Percentiles rank a stretch among this genome's conserved stretches.
These are phyloP conservation scores for Wallemia mellicola DNA, from an alignment of 1,284 basidiomycete genomes.

Conservation along the genomic window DNA sequence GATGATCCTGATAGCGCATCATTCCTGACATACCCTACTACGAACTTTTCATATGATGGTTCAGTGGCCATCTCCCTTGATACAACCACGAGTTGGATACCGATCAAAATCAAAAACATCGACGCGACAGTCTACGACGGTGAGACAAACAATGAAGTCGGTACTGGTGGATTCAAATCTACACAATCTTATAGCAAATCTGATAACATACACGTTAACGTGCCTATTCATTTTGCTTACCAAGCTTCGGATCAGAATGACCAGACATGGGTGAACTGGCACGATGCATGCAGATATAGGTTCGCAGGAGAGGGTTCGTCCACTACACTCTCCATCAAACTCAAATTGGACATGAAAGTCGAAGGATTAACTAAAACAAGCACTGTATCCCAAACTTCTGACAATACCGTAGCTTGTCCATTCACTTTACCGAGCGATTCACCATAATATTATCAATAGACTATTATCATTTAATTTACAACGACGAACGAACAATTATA, in stretches of 20 bases:
- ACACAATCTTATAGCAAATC: neutral
- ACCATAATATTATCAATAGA: neutral
- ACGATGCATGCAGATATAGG: neutral
- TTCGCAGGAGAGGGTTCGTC: neutral
- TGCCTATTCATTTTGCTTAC: neutral
- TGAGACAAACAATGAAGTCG: neutral
- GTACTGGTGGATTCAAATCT: neutral
- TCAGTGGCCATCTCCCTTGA: neutral
- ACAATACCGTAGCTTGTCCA: neutral
- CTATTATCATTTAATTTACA: too few relatives aligned
- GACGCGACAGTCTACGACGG: neutral
- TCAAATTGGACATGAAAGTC: neutral
- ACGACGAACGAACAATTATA: too few relatives aligned
- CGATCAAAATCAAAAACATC: neutral
- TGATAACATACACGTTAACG: neutral
- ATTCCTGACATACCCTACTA: neutral
- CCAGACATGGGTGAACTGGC: neutral
- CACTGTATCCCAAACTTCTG: neutral
- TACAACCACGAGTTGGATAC: neutral
- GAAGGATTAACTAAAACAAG: neutral
- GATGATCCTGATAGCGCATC: neutral
- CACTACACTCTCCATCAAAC: neutral
- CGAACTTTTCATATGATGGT: neutral
- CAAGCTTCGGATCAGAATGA: neutral
- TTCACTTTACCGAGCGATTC: neutral